phyloP scores from a whole-genome alignment of 768 basidiomycete genomes.

The Boletellus ananas region DNA sequence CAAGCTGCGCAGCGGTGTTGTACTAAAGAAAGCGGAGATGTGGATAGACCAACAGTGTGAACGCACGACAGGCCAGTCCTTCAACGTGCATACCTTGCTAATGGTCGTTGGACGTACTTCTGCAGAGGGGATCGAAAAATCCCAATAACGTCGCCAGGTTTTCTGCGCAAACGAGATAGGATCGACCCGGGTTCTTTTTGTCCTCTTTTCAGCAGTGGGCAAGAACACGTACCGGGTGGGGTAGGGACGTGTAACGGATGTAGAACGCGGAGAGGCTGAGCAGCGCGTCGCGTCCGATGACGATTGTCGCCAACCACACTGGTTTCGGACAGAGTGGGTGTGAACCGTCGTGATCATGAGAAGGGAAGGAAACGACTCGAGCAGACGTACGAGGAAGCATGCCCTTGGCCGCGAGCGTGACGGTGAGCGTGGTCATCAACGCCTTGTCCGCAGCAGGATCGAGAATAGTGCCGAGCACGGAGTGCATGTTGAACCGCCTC shows the following conservation, averaged over 20 bases:
- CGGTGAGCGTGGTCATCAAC: constrained; percentile 89
- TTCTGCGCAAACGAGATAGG: constrained; percentile 46
- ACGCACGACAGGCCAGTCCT: not conserved
- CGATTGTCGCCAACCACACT: constrained; percentile 85
- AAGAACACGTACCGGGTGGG: constrained; percentile 59
- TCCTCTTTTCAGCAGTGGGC: not conserved
- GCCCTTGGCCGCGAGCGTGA: constrained; percentile 79
- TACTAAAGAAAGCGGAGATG: constrained; percentile 42
- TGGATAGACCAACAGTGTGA: not conserved
- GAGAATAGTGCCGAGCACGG: constrained; percentile 92
- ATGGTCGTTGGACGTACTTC: constrained; percentile 93
- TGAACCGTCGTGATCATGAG: not conserved
- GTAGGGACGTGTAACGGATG: constrained; percentile 87
- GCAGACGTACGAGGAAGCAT: constrained; percentile 70
- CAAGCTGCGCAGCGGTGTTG: constrained; percentile 89
- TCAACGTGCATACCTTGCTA: constrained; percentile 61
- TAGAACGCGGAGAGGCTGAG: constrained; percentile 88
- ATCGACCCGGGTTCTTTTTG: constrained; percentile 1
- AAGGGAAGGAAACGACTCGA: not conserved
- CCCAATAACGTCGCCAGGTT: constrained; percentile 93
- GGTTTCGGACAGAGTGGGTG: not conserved
- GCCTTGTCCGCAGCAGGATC: constrained; percentile 98
- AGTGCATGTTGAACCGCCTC: constrained; percentile 77
- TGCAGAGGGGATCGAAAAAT: constrained; percentile 91
- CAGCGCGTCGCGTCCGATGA: constrained; percentile 85